Evolutionary conservation across 139 green algal species (phyloP), one percentile per base, ranked within the genome.

Genomic region (Chara braunii): DNA sequence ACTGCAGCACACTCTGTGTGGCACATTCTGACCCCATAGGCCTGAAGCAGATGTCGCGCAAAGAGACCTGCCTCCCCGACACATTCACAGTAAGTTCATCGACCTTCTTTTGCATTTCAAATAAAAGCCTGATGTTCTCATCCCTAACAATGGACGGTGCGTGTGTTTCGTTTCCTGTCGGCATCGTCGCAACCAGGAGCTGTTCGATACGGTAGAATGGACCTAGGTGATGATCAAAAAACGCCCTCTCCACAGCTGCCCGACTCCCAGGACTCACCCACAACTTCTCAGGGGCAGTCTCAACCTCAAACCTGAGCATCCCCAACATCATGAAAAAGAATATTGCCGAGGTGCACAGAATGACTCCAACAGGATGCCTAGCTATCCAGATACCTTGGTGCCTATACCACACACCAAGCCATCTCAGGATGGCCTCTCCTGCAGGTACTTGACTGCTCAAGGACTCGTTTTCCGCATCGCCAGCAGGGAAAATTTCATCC

Each of bases 161-260:
- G 11, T 9, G 29, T 78, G 65, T 2, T 77, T 77, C 4, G 50
- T 59, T 22, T 66, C 7, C 58, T 6, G 58, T 9, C 8, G 58
- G 44, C 43, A 48, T 68, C 8, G 58, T 68, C 9, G 44, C 43
- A 6, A 68, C 34, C 8, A 68, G 42, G 8, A 68, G 58, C 58
- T 68, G 86, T 36, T 85, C 81, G 23, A 95, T 85, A 9, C 89
- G 74, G 59, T 94, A 95, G 59, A 96, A 96, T 8, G 86, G 79
- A 2, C 89, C 89, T 70, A 96, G 94, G 4, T 89, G 78, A 6
- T 66, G 67, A 57, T 95, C 87, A 43, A 85, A 96, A 3, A 72
- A 62, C 0, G 58, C 83, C 75, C 90, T 86, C 31, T 85, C 52
- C 32, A 53, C 80, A 3, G 52, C 51, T 3, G 63, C 26, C 4